Conservation (phyloP, 2,329 filamentous ascomycete genomes). For the Fusarium fracticaudum region DNA sequence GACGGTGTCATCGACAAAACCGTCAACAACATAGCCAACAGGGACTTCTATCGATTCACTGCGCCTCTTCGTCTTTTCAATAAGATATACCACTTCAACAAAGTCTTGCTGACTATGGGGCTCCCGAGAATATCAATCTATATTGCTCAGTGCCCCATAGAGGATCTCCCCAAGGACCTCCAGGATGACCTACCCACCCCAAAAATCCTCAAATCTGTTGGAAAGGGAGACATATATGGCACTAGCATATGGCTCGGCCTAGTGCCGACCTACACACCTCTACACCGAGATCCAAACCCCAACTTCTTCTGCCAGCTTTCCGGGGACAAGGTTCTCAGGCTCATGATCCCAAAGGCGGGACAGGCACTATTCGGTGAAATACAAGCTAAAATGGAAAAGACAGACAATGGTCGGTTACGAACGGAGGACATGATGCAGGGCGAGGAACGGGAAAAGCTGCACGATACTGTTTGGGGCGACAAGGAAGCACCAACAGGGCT, state of each 20-base stretch:
- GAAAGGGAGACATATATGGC: slow-evolving; percentile 85
- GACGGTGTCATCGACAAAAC: neutral
- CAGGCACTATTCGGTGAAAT: slow-evolving; percentile 68
- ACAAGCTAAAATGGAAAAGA: slow-evolving; percentile 51
- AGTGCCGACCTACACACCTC: slow-evolving; percentile 86
- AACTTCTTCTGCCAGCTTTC: slow-evolving; percentile 90
- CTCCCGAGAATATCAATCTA: slow-evolving; percentile 67
- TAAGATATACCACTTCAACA: slow-evolving; percentile 62
- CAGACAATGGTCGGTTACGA: slow-evolving; percentile 64
- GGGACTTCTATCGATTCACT: slow-evolving; percentile 63
- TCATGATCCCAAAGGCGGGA: slow-evolving; percentile 74
- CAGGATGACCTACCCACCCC: slow-evolving; percentile 75
- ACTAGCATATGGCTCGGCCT: slow-evolving; percentile 89
- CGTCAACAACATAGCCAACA: slow-evolving; percentile 22
- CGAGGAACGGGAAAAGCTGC: slow-evolving; percentile 71
- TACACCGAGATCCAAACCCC: slow-evolving; percentile 93
- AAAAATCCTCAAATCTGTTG: slow-evolving; percentile 66
- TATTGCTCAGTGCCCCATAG: slow-evolving; percentile 82
- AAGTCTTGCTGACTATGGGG: slow-evolving; percentile 12
- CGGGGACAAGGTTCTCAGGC: slow-evolving; percentile 75
- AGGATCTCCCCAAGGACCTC: slow-evolving; percentile 71
- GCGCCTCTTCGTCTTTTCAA: slow-evolving; percentile 73
- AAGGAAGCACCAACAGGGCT: slow-evolving; percentile 46
- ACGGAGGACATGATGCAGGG: slow-evolving; percentile 94
- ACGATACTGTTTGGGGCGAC: slow-evolving; percentile 75